Evolutionary conservation across 805 yeast genomes (phyloP), one percentile per base, ranked within the genome.

Genomic region (Metschnikowia continentalis): DNA sequence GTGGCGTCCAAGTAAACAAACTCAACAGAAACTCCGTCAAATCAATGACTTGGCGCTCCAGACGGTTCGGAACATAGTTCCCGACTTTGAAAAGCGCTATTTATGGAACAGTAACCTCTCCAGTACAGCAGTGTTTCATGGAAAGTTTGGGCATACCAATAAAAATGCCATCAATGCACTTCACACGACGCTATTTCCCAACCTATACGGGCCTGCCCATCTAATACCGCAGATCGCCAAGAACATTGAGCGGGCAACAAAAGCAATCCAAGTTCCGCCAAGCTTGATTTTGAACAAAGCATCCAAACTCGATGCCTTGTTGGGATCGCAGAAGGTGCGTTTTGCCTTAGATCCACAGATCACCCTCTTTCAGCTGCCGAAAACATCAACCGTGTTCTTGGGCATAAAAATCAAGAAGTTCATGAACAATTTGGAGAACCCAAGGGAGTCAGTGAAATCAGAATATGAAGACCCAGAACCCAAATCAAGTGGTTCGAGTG

Each of bases 141-240:
- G 55, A 5, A 26, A 38, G 7, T 51, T 43, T 15, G 55, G 52
- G 4, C 40, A 23, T 35, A 20, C 54, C 3, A 55, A 55, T 33
- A 48, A 42, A 32, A 11, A 42, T 30, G 40, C 56, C 26, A 23
- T 54, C 26, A 45, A 54, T 20, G 50, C 51, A 7, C 55, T 56
- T 26, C 66, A 63, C 37, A 50, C 62, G 17, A 52, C 59, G 5
- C 22, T 62, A 6, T 54, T 48, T 35, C 57, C 62, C 17, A 63
- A 63, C 19, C 36, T 39, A 35, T 35, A 14, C 20, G 42, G 20
- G 19, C 54, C 48, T 13, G 8, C 14, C 5, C 42, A 47, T 22
- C 37, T 42, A 20, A 15, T 45, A 22, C 36, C 17, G 15, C 48
- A 38, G 35, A 19, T 51, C 17, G 15, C 19, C 6, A 35, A 23